Percentiles rank a stretch among this genome's conserved stretches.
These are phyloP conservation scores for Whalleya microplaca DNA, from an alignment of 2,329 filamentous ascomycete species.

Conservation along the genomic window DNA sequence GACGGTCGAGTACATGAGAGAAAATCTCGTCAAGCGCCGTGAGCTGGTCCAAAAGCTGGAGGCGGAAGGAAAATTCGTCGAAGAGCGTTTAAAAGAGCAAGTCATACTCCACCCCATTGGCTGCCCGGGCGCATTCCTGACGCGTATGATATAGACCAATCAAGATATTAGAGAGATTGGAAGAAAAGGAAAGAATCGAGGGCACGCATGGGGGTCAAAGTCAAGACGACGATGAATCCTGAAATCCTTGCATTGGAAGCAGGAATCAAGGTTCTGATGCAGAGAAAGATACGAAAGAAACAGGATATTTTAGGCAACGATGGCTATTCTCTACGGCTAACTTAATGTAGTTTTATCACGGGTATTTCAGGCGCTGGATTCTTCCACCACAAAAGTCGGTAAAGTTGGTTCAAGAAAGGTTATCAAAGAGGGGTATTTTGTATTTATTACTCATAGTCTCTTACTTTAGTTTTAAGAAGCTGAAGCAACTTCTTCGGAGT, in stretches of 20 bases:
- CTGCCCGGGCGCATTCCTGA: background rate
- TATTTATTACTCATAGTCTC: constrained; percentile 49
- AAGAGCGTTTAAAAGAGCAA: constrained; percentile 50
- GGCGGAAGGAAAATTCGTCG: constrained; percentile 57
- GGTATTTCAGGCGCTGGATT: background rate
- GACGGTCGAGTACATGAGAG: constrained; percentile 67
- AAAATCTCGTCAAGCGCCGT: constrained; percentile 62
- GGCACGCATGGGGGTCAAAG: constrained; percentile 13
- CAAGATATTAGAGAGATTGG: constrained; percentile 33
- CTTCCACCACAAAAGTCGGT: too few relatives aligned
- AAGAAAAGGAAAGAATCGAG: constrained; percentile 30
- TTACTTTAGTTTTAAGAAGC: constrained; percentile 50
- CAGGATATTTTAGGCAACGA: too few relatives aligned
- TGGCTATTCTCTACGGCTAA: background rate
- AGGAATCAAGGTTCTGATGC: constrained; percentile 2
- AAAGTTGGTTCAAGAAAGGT: too few relatives aligned
- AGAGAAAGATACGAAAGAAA: background rate
- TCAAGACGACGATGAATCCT: constrained; percentile 18
- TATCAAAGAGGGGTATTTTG: too few relatives aligned
- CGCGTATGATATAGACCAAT: constrained; percentile 23
- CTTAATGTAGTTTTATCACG: background rate
- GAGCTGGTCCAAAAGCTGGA: constrained; percentile 60
- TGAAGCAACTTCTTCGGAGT: constrained; percentile 48
- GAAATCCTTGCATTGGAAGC: background rate
- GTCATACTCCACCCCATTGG: constrained; percentile 19